phyloP scores from a whole-genome alignment of 768 basidiomycete species.

The Aureoboletus auriporus region DNA sequence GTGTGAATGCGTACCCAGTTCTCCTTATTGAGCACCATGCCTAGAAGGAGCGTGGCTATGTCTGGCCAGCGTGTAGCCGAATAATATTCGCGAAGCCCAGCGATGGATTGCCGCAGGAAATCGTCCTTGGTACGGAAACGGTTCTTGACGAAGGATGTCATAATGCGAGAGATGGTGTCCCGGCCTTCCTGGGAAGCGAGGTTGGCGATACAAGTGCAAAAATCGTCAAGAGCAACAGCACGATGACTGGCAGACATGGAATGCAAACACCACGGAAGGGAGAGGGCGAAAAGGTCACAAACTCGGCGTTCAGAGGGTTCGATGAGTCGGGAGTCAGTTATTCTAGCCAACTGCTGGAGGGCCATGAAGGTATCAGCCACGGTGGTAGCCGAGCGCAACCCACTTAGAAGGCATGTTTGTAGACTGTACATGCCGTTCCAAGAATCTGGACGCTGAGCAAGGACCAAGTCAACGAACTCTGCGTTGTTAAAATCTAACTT shows the following conservation, averaged over 20 bases:
- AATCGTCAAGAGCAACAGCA: conserved; percentile 58
- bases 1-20: conserved; percentile 78
- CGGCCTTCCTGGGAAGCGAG: conserved; percentile 72
- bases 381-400: conserved; percentile 76
- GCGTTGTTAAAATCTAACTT: conserved; percentile 70
- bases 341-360: conserved; percentile 57
- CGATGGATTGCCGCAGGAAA: conserved; percentile 85
- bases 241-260: conserved; percentile 63
- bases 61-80: conserved; percentile 71
- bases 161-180: conserved; percentile 80
- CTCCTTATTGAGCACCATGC: conserved; percentile 78
- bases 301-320: conserved; percentile 69
- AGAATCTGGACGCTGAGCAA: conserved; percentile 61
- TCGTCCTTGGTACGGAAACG: conserved; percentile 92
- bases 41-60: conserved; percentile 80
- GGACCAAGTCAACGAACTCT: conserved; percentile 61
- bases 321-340: conserved; percentile 61
- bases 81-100: conserved; percentile 83
- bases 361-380: conserved; percentile 62
- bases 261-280: conserved; percentile 85
- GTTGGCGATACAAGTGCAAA: conserved; percentile 67
- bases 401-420: conserved; percentile 69
- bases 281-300: conserved; percentile 76
- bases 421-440: conserved; percentile 67
- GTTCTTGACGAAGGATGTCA: conserved; percentile 82